Conservation (phyloP, 2,329 filamentous ascomycete genomes). For the Pseudocercospora cruenta region DNA sequence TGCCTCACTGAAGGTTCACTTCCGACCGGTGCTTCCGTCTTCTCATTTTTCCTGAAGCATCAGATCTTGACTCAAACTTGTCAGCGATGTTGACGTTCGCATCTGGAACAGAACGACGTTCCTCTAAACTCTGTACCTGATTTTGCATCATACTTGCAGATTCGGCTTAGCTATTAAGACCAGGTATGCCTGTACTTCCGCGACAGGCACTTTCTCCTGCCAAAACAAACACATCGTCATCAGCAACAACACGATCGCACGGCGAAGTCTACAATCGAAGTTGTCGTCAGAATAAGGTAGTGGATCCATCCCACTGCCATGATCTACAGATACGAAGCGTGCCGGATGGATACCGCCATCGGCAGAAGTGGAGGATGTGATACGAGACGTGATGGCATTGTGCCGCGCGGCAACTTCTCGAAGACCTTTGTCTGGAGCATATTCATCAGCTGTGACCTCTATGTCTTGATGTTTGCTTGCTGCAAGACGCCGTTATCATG, state of each 20-base stretch:
- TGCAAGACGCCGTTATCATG: too few species aligned
- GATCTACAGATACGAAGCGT: not conserved
- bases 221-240: not conserved
- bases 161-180: not conserved
- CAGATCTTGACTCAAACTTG: not conserved
- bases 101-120: not conserved
- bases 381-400: too few species aligned
- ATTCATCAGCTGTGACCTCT: too few species aligned
- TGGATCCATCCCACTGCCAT: not conserved
- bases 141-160: not conserved
- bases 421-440: too few species aligned
- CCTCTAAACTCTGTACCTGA: not conserved
- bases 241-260: not conserved
- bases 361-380: too few species aligned
- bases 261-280: not conserved
- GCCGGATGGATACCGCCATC: not conserved
- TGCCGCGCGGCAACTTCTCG: too few species aligned
- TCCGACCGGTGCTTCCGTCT: not conserved
- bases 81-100: not conserved
- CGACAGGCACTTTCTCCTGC: not conserved
- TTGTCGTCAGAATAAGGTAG: slow-evolving; percentile 4
- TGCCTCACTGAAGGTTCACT: not conserved
- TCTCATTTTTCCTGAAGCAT: not conserved
- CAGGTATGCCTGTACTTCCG: not conserved
- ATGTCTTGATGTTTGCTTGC: too few species aligned